Percentiles rank a stretch among this genome's conserved stretches.
phyloP scores from a whole-genome alignment of 192 early-diverging fungal genomes.

The Kickxella alabastrina region DNA sequence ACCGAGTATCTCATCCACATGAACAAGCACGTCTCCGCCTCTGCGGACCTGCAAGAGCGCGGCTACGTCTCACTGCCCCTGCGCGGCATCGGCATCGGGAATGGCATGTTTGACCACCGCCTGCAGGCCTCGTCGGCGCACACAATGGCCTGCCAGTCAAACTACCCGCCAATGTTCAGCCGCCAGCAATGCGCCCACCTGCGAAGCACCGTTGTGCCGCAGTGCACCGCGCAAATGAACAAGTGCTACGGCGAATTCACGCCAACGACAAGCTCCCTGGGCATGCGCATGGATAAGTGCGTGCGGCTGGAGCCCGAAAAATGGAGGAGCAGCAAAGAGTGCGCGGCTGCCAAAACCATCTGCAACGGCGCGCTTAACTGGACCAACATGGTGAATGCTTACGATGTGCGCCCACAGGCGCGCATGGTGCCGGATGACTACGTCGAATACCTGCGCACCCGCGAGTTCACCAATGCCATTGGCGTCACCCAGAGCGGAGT shows the following conservation, averaged over 20 bases:
- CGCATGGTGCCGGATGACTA: slow-evolving; percentile 61
- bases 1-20: slow-evolving; percentile 35
- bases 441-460: slow-evolving; percentile 53
- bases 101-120: slow-evolving; percentile 50
- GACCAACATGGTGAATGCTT: slow-evolving; percentile 65
- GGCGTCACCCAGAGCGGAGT: slow-evolving; percentile 45
- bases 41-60: slow-evolving; percentile 14
- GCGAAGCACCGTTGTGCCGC: slow-evolving; percentile 37
- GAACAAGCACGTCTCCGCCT: slow-evolving; percentile 23
- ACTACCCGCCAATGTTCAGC: slow-evolving; percentile 36
- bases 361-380: slow-evolving; percentile 39
- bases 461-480: slow-evolving; percentile 50
- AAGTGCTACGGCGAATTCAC: slow-evolving; percentile 50
- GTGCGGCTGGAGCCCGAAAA: slow-evolving; percentile 8
- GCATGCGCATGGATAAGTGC: slow-evolving; percentile 21
- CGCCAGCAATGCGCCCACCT: slow-evolving; percentile 29
- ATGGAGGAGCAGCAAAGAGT: slow-evolving; percentile 16
- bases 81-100: slow-evolving; percentile 54
- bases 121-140: slow-evolving; percentile 32
- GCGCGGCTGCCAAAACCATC: slow-evolving; percentile 24
- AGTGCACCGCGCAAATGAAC: slow-evolving; percentile 49
- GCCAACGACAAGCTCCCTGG: slow-evolving; percentile 6
- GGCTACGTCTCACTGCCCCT: slow-evolving; percentile 36
- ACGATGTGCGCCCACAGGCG: slow-evolving; percentile 55
- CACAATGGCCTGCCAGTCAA: slow-evolving; percentile 46